Percentiles rank a stretch among this genome's conserved stretches.
These are phyloP conservation scores for Hordeum marinum DNA, from an alignment of 176 grass and related monocot genomes.

Conservation along the genomic window DNA sequence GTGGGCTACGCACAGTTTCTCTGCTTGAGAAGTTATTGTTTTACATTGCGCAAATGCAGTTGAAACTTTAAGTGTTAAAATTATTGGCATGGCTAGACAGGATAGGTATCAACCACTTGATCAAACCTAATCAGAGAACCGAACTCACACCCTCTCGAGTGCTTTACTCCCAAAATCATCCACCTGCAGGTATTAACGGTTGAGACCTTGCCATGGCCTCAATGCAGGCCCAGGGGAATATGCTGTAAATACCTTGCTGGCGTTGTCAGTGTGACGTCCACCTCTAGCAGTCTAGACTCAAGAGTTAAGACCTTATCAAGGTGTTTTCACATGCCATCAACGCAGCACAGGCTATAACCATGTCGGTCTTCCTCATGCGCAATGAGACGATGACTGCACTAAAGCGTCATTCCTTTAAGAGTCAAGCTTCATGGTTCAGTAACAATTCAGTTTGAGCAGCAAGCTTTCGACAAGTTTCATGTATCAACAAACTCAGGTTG, in stretches of 20 bases:
- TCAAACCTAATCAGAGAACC: not conserved
- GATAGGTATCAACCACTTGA: conserved; percentile 5
- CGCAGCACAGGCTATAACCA: not conserved
- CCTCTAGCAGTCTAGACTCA: not conserved
- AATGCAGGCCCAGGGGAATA: not conserved
- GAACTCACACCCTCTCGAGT: not conserved
- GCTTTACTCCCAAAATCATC: not conserved
- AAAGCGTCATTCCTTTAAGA: not conserved
- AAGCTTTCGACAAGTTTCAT: not conserved
- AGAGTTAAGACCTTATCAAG: not conserved
- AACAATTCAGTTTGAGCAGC: not conserved
- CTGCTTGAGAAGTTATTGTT: not conserved
- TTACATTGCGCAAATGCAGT: not conserved
- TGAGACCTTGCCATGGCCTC: not conserved
- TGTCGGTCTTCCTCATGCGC: not conserved
- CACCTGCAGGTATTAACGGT: not conserved
- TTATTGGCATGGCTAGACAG: not conserved
- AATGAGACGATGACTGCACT: not conserved
- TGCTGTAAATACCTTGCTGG: not conserved
- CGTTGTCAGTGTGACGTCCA: not conserved
- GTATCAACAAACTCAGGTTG: not conserved
- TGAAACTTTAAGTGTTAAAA: not conserved
- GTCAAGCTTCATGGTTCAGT: not conserved
- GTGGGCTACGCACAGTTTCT: not conserved
- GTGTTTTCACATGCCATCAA: not conserved